Base-by-base conservation (phyloP, 257 asterid species). In the Thymus mandschuricus region DNA sequence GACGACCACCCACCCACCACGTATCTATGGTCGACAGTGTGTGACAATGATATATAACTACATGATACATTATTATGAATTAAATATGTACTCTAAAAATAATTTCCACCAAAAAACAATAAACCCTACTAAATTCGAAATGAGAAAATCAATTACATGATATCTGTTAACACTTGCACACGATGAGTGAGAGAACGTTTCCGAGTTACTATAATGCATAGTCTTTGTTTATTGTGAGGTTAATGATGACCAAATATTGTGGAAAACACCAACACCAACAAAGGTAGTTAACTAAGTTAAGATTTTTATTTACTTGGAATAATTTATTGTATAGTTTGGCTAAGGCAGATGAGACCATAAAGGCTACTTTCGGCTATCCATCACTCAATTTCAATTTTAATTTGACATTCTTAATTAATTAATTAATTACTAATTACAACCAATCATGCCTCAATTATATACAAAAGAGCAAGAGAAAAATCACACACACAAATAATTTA, bases 401-500 rank as follows among this genome's bases (percentile, higher is more conserved):
- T 15, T 34, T 27, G 56, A 9, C 41, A 38, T 7, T 38, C 41
- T 38, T 38, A 38, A 21, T 21, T 21, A 21, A 21, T 21, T 21
- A 21, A 21, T 38, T 38, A 38, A 41, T 52, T 60, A 68, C 60
- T 44, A 76, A 64, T 2, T 3, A 28, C 21, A 29, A 21, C 73
- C 82, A 90, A 87, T 90, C 91, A 90, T 88, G 66, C 69, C 74
- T 60, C 74, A 79, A 87, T 89, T 62, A 85, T 83, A 74, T 21
- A 21, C 21, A 21, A 21, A 21, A 72, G 75, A 72, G 73, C 40
- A 28, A 56, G 55, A 38, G 41, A 38, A 38, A 38, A 38, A 38
- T 6, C 78, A 30, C 1, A 29, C 64, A 58, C 79, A 72, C 55
- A 43, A 41, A 66, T 34, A 46, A 41, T 31, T 58, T 10, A 4